A percentile compares a stretch with the other conserved stretches of the same genome.
phyloP scores from a whole-genome alignment of 441 rosid species.

The Pelargonium myrrhifolium region DNA sequence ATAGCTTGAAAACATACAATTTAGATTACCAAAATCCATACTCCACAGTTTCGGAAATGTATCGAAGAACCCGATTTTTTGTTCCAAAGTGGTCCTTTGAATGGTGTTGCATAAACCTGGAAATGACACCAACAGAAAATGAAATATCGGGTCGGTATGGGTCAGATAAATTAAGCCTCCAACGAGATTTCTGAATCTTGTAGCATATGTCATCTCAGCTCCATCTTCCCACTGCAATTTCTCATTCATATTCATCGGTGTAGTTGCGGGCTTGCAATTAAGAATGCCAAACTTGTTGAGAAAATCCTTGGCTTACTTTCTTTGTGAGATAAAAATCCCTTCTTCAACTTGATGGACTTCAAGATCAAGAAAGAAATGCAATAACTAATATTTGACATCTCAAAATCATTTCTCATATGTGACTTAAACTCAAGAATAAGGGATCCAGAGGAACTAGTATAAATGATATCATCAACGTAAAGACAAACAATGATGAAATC shows the following conservation, averaged over 20 bases:
- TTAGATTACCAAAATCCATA: not conserved
- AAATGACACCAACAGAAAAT: not conserved
- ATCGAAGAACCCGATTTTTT: not conserved
- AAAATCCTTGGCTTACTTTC: not conserved
- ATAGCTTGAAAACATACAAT: not conserved
- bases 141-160: not conserved
- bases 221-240: not conserved
- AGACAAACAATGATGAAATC: not conserved
- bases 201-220: not conserved
- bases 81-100: not conserved
- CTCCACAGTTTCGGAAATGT: not conserved
- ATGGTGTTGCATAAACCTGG: not conserved
- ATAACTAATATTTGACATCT: not conserved
- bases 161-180: not conserved
- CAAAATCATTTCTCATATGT: not conserved
- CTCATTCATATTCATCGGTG: not conserved
- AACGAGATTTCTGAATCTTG: not conserved
- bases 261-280: no score
- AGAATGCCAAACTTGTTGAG: no score
- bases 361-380: not conserved
- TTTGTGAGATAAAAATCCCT: not conserved
- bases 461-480: slow-evolving; percentile 1
- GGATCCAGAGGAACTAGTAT: not conserved
- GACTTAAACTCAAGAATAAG: not conserved
- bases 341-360: not conserved